Base-by-base conservation (phyloP, 768 basidiomycete genomes). In the Pholiota molesta region DNA sequence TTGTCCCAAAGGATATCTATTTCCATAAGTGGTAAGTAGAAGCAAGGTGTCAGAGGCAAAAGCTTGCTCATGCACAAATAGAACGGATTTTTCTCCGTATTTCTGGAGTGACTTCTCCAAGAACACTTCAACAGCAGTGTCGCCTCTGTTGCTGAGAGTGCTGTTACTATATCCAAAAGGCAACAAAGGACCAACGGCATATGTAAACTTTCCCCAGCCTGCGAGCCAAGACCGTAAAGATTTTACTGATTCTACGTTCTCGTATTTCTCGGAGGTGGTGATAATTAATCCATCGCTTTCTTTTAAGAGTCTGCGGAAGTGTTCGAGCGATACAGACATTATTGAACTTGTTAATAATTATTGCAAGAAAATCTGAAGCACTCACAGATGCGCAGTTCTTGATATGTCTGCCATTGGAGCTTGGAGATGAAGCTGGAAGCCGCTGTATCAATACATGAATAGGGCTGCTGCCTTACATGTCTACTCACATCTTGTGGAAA, bases 1-100 rank as follows among this genome's bases (percentile, higher is more conserved):
- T 29, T 2, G 62, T 64, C 5, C 65, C 65, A 28, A 66, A 66
- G 11, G 65, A 66, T 19, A 66, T 57, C 62, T 66, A 40, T n/a
- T 31, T n/a, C 11, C 3, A 28, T 19, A 29, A 31, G 33, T 7
- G n/a, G 23, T 13, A 16, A 37, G 33, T 35, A 16, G 31, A 16
- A 5, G 8, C 33, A 19, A 3, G 23, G 39, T 28, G 17, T 11
- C 45, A 54, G 19, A 33, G 17, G 13, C 31, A 28, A 10, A 35
- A 11, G 16, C 2, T 5, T 5, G 37, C 65, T 39, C 23, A 63
- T 26, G 26, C 26, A 26, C 65, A 21, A 60, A 66, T 14, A 66
- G 17, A 3, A 66, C 65, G 3, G 65, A 66, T 10, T 61, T 44
- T n/a, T 58, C 37, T 5, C 65, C 62, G 23, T 59, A 21, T 39